phyloP scores from a whole-genome alignment of 179 eudicot genomes.

The Beta corolliflora region DNA sequence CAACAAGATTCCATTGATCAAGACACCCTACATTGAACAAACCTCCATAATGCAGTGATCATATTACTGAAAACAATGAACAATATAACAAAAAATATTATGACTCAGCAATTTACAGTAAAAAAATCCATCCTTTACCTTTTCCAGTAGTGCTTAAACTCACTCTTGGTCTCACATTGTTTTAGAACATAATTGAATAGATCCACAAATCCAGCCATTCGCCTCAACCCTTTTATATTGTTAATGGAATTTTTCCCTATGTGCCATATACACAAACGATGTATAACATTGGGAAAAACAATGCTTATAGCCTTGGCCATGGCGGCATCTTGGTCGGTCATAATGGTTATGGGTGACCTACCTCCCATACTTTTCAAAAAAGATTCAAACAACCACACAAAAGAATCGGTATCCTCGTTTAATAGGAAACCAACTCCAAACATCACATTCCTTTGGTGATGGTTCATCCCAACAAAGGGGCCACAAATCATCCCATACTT shows the following conservation, averaged over 20 bases:
- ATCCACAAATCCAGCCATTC: neutral
- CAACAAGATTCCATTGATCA: no score
- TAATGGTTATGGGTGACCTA: neutral
- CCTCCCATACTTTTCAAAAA: neutral
- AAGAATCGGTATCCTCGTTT: neutral
- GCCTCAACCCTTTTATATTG: neutral
- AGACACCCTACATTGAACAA: no score
- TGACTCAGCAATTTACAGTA: no score
- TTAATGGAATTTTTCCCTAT: neutral
- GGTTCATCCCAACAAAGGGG: neutral
- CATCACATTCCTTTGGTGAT: neutral
- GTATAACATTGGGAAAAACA: neutral
- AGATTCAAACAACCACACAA: neutral
- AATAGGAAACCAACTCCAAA: neutral
- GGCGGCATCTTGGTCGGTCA: neutral
- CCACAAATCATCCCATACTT: conserved; percentile 1
- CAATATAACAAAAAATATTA: no score
- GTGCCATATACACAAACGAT: neutral
- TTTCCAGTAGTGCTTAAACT: neutral
- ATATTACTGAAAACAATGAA: no score
- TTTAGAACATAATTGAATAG: neutral
- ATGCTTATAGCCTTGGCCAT: neutral
- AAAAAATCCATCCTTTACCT: neutral
- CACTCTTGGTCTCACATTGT: neutral
- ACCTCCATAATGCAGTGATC: no score